phyloP scores from a whole-genome alignment of 352 stramenopile species.

The Phytophthora colocasiae region DNA sequence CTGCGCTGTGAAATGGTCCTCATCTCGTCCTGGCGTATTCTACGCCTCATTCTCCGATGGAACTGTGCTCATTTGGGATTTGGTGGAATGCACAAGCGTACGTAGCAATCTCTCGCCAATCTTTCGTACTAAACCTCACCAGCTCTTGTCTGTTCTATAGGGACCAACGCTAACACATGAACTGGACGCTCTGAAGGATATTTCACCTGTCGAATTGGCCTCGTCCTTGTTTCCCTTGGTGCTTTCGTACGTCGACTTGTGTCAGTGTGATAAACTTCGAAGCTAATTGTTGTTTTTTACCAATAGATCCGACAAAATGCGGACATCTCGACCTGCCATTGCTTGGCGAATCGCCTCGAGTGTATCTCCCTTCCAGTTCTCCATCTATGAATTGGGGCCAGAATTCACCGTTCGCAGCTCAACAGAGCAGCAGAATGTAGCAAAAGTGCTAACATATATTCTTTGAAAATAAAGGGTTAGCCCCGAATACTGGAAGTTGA shows the following conservation, averaged over 20 bases:
- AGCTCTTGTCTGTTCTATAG: conserved; percentile 16
- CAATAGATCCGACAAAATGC: conserved; percentile 56
- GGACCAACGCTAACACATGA: conserved; percentile 41
- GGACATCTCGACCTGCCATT: conserved; percentile 55
- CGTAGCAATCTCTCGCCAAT: neutral
- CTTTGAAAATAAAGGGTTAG: conserved; percentile 22
- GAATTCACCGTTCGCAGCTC: conserved; percentile 30
- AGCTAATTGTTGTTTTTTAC: conserved; percentile 5
- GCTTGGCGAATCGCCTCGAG: conserved; percentile 36
- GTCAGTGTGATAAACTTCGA: neutral
- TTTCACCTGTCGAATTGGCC: conserved; percentile 32
- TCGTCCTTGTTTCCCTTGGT: conserved; percentile 47
- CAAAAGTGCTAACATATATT: conserved; percentile 38
- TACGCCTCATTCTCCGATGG: conserved; percentile 61
- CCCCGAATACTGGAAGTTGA: conserved; percentile 17
- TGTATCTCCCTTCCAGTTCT: conserved; percentile 32
- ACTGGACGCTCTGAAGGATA: conserved; percentile 26
- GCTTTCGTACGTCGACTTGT: conserved; percentile 45
- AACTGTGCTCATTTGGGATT: conserved; percentile 60
- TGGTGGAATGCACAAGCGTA: conserved; percentile 55
- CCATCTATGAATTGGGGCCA: conserved; percentile 33
- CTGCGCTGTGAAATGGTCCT: conserved; percentile 57
- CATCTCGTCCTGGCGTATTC: conserved; percentile 58
- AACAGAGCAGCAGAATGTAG: conserved; percentile 27
- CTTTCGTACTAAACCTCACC: neutral